These are phyloP conservation scores for Penicillium sclerotiorum DNA, from an alignment of 2,329 filamentous ascomycete species.

Conservation along the genomic window DNA sequence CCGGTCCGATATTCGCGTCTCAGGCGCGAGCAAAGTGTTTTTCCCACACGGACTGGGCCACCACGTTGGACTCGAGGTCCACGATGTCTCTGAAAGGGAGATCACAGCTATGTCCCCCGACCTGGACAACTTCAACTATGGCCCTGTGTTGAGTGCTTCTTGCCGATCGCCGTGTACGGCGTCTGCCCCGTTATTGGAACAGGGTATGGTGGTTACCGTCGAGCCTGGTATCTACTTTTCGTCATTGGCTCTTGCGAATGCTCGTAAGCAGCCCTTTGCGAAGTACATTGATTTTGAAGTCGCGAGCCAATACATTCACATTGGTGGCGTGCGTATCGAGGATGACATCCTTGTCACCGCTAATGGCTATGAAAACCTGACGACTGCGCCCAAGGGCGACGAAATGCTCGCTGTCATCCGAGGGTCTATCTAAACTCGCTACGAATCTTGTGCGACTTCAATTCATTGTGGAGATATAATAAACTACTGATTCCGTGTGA, in stretches of 20 bases:
- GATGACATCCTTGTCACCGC: conserved; percentile 71
- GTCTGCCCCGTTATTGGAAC: conserved; percentile 45
- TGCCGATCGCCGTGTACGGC: conserved; percentile 34
- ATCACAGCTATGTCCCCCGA: conserved; percentile 33
- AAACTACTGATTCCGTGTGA: too few relatives aligned
- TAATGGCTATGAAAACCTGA: conserved; percentile 71
- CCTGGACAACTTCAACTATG: conserved; percentile 16
- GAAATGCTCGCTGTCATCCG: conserved; percentile 48
- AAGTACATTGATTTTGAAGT: conserved; percentile 45
- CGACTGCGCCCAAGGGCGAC: conserved; percentile 69
- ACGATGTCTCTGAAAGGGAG: conserved; percentile 43
- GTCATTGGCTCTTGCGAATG: conserved; percentile 38
- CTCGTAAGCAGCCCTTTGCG: conserved; percentile 32
- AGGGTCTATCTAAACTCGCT: conserved; percentile 15
- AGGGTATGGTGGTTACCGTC: conserved; percentile 60
- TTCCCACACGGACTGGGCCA: conserved; percentile 59
- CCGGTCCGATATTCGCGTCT: conserved; percentile 51
- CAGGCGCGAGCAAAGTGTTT: conserved; percentile 43
- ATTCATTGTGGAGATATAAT: too few relatives aligned
- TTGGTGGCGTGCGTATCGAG: conserved; percentile 50
- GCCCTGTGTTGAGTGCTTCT: conserved; percentile 16
- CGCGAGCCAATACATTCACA: conserved; percentile 42
- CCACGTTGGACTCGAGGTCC: conserved; percentile 55
- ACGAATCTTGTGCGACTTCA: too few relatives aligned
- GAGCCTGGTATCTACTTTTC: conserved; percentile 57